These are phyloP conservation scores for Lepidium didymum DNA, from an alignment of 345 rosid genomes.

Conservation along the genomic window DNA sequence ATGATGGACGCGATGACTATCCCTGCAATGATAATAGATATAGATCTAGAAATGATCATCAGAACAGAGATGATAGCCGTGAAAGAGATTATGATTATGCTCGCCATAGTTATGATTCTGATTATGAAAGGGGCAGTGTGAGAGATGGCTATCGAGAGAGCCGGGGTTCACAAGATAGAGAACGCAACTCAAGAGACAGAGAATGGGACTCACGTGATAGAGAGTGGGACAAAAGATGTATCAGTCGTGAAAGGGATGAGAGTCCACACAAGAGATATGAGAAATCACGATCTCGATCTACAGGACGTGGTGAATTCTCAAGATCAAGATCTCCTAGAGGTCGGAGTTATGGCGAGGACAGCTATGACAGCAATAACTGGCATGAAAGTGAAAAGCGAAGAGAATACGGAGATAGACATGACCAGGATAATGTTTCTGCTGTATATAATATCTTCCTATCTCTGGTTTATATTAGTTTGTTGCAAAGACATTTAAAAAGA, in stretches of 20 bases:
- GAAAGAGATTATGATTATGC: conserved; percentile 69
- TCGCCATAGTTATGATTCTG: conserved; percentile 81
- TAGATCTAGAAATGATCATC: conserved; percentile 44
- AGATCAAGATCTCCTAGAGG: conserved; percentile 82
- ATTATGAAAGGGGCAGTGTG: conserved; percentile 68
- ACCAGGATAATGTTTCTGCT: conserved; percentile 53
- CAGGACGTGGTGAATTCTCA: conserved; percentile 55
- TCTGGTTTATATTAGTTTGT: conserved; percentile 13
- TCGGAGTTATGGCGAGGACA: conserved; percentile 69
- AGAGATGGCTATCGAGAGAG: conserved; percentile 69
- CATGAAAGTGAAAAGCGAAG: conserved; percentile 59
- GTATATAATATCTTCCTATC: conserved; percentile 32
- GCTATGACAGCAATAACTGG: conserved; percentile 59
- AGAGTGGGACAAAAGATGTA: conserved; percentile 54
- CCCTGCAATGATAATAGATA: conserved; percentile 50
- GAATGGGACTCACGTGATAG: conserved; percentile 56
- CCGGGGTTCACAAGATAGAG: conserved; percentile 57
- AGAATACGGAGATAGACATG: conserved; percentile 66
- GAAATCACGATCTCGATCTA: conserved; percentile 51
- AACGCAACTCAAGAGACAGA: conserved; percentile 52
- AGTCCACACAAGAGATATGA: conserved; percentile 72
- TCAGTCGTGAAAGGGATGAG: conserved; percentile 67
- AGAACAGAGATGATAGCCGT: conserved; percentile 54
- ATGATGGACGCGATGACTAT: conserved; percentile 60
- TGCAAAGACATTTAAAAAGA: background rate